Evolutionary conservation across 257 asterid species (phyloP).

Genomic region (Sherardia arvensis): DNA sequence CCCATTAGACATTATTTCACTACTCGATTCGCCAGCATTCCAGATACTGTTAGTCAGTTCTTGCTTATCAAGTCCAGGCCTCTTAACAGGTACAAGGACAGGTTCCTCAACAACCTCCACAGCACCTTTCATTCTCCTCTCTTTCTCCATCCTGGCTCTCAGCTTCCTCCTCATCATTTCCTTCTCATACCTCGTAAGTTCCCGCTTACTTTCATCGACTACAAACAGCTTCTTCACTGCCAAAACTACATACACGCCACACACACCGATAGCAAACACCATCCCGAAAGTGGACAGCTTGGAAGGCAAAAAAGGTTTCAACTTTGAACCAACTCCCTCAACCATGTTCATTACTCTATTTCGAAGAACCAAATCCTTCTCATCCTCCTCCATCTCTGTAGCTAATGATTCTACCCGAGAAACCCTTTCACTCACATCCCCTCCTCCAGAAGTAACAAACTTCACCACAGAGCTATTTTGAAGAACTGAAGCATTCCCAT

Average conservation of each 20-base stretch:
- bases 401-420: neutral
- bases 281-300: slow-evolving; percentile 46
- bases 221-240: slow-evolving; percentile 32
- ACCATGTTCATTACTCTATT: slow-evolving; percentile 5
- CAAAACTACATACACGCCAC: slow-evolving; percentile 45
- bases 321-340: neutral
- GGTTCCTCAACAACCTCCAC: slow-evolving; percentile 53
- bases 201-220: slow-evolving; percentile 21
- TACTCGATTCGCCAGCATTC: slow-evolving; percentile 33
- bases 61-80: slow-evolving; percentile 75
- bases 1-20: slow-evolving; percentile 9
- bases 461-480: slow-evolving; percentile 39
- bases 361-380: neutral
- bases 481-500: neutral
- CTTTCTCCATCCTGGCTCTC: slow-evolving; percentile 48
- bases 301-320: slow-evolving; percentile 13
- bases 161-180: slow-evolving; percentile 71
- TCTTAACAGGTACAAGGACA: slow-evolving; percentile 31
- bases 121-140: slow-evolving; percentile 36
- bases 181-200: slow-evolving; percentile 55
- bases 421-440: slow-evolving; percentile 13
- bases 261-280: slow-evolving; percentile 20
- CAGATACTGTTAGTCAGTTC: slow-evolving; percentile 40
- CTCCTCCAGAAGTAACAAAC: slow-evolving; percentile 33
- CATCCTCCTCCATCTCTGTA: neutral